phyloP scores from a whole-genome alignment of 257 asterid species.

The Mitragyna speciosa region DNA sequence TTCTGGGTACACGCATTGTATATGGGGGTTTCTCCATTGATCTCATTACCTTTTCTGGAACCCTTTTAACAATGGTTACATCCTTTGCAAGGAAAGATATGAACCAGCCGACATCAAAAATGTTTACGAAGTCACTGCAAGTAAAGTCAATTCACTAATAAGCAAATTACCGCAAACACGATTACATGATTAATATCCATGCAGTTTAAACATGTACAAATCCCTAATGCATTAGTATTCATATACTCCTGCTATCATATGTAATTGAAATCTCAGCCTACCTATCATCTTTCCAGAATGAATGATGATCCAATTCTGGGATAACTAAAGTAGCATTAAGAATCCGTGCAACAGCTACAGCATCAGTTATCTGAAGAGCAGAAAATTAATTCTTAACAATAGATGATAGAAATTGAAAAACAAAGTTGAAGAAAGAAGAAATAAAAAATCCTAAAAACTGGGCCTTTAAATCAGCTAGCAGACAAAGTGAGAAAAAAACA shows the following conservation, averaged over 20 bases:
- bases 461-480: constrained; percentile 5
- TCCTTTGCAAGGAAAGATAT: constrained; percentile 90
- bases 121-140: constrained; percentile 85
- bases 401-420: constrained; percentile 22
- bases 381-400: constrained; percentile 22
- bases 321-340: constrained; percentile 93
- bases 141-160: constrained; percentile 26
- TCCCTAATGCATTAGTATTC: not conserved
- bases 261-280: constrained; percentile 36
- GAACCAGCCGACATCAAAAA: constrained; percentile 96
- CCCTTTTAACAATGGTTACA: constrained; percentile 78
- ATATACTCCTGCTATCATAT: not conserved
- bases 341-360: constrained; percentile 95
- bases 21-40: constrained; percentile 99
- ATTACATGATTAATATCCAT: not conserved
- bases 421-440: constrained; percentile 15
- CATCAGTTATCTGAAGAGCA: constrained; percentile 84
- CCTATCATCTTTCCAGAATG: constrained; percentile 99
- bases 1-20: constrained; percentile 98
- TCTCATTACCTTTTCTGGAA: constrained; percentile 95
- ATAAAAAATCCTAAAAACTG: constrained; percentile 13
- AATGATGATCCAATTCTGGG: constrained; percentile 95
- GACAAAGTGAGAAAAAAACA: constrained; percentile 36
- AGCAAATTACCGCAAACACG: constrained; percentile 7
- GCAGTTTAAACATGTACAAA: not conserved